phyloP scores from a whole-genome alignment of 305 asterid species.

The Fraxinus baroniana region DNA sequence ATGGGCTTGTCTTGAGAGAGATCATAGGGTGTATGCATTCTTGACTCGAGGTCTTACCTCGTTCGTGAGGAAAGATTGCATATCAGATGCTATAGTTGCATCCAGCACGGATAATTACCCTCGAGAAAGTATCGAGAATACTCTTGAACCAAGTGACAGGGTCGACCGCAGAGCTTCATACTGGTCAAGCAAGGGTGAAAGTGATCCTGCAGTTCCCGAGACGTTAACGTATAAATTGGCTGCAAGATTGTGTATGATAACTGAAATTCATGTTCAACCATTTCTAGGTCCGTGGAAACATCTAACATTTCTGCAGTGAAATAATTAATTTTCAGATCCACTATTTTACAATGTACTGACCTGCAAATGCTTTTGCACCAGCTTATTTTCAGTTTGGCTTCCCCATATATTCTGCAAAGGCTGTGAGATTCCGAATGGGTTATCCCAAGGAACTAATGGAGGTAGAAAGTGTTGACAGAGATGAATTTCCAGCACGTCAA shows the following conservation, averaged over 20 bases:
- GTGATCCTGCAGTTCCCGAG: conserved; percentile 57
- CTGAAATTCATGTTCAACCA: conserved; percentile 70
- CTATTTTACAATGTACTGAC: conserved; percentile 25
- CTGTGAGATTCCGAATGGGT: conserved; percentile 73
- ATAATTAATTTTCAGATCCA: conserved; percentile 1
- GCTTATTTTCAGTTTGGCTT: conserved; percentile 70
- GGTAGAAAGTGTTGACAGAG: conserved; percentile 24
- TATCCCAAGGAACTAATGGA: conserved; percentile 36
- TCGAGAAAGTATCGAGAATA: conserved; percentile 64
- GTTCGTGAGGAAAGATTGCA: conserved; percentile 40
- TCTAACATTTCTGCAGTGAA: not conserved
- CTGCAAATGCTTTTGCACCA: conserved; percentile 33
- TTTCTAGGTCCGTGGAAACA: conserved; percentile 58
- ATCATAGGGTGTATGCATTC: conserved; percentile 56
- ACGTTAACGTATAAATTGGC: conserved; percentile 54
- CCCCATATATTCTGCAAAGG: conserved; percentile 77
- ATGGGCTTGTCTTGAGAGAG: conserved; percentile 44
- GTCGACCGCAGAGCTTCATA: conserved; percentile 60
- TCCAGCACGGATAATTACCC: conserved; percentile 83
- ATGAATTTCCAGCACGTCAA: conserved; percentile 27
- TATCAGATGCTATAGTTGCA: conserved; percentile 58
- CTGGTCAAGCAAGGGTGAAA: conserved; percentile 81
- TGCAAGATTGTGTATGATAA: conserved; percentile 55
- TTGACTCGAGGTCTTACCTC: conserved; percentile 40
- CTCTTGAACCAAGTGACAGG: conserved; percentile 53